Conservation (phyloP, 169 alveolate species). For the Cryptosporidium muris region DNA sequence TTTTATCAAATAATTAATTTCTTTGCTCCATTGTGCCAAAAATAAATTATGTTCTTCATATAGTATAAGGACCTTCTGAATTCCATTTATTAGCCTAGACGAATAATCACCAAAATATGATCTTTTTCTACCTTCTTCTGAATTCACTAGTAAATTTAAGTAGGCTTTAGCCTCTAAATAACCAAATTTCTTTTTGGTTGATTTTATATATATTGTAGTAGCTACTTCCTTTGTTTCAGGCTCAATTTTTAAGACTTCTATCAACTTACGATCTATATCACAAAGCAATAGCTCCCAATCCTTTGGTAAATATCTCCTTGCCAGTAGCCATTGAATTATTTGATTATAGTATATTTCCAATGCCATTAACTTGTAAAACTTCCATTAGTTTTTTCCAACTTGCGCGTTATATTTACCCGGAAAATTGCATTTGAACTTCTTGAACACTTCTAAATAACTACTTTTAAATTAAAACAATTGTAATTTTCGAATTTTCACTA, state of each 20-base stretch:
- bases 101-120: constrained; percentile 22
- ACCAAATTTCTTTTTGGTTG: not conserved
- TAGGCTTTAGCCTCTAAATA: constrained; percentile 1
- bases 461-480: no score
- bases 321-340: constrained; percentile 9
- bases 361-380: no score
- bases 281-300: constrained; percentile 28
- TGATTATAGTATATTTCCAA: constrained; percentile 29
- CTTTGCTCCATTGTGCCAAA: constrained; percentile 8
- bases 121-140: constrained; percentile 31
- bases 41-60: constrained; percentile 10
- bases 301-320: constrained; percentile 5
- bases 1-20: constrained; percentile 24
- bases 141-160: constrained; percentile 13
- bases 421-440: no score
- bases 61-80: not conserved
- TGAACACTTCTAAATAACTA: no score
- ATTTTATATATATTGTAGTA: not conserved
- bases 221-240: constrained; percentile 1
- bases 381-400: no score
- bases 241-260: not conserved
- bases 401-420: no score
- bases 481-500: no score
- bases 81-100: constrained; percentile 16
- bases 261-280: constrained; percentile 2